Conservation (phyloP, 495 filamentous ascomycete species). For the Diplogelasinospora grovesii region DNA sequence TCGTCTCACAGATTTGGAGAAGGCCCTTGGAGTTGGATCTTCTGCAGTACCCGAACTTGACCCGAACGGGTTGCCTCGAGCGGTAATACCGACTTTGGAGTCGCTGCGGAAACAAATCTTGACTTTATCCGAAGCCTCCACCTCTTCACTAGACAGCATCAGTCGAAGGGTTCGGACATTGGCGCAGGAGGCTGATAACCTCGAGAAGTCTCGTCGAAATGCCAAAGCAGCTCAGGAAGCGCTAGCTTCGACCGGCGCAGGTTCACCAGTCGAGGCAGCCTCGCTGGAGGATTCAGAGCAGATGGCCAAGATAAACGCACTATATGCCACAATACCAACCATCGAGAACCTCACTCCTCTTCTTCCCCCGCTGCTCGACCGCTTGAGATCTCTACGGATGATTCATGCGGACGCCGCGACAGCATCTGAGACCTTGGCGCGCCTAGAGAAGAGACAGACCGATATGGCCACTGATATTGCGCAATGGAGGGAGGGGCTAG, state of each 20-base stretch:
- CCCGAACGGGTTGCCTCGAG: conserved; percentile 47
- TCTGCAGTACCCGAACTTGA: conserved; percentile 58
- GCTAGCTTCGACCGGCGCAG: conserved; percentile 42
- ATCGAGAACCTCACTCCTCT: conserved; percentile 83
- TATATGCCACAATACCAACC: conserved; percentile 82
- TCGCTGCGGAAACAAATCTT: conserved; percentile 64
- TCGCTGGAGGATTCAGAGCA: conserved; percentile 53
- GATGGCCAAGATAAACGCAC: conserved; percentile 79
- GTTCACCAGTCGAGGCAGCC: conserved; percentile 22
- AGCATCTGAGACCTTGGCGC: conserved; percentile 71
- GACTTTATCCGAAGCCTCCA: conserved; percentile 56
- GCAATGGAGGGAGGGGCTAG: conserved; percentile 77
- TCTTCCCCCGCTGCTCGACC: conserved; percentile 77
- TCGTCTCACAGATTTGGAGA: conserved; percentile 71
- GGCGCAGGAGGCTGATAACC: conserved; percentile 69
- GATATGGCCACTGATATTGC: conserved; percentile 79
- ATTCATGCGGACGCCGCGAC: conserved; percentile 83
- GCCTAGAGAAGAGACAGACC: conserved; percentile 69
- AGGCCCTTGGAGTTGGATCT: conserved; percentile 68
- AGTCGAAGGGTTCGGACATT: conserved; percentile 66
- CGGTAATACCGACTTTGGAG: conserved; percentile 75
- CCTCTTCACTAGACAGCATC: conserved; percentile 65
- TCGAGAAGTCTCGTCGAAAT: conserved; percentile 64
- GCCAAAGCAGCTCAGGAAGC: conserved; percentile 62
- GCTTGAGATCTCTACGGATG: conserved; percentile 72